Conservation (phyloP, 2,329 filamentous ascomycete genomes). For the Fusarium duplospermum region DNA sequence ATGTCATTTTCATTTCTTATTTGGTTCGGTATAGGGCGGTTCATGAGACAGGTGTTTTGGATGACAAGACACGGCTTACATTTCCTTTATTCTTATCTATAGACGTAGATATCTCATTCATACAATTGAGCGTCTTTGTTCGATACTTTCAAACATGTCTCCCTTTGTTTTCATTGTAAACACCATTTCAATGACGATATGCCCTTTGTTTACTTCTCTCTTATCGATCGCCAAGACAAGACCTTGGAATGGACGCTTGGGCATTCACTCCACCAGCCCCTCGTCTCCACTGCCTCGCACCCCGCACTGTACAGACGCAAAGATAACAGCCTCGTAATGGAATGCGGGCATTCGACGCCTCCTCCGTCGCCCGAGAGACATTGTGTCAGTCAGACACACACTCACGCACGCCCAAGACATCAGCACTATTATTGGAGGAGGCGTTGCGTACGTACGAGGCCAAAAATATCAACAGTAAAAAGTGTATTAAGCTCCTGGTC, state of each 20-base stretch:
- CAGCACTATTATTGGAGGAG: background rate
- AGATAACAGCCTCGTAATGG: background rate
- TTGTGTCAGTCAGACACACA: background rate
- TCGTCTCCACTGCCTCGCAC: background rate
- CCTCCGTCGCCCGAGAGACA: background rate
- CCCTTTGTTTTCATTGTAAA: background rate
- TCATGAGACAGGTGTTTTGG: conserved; percentile 2
- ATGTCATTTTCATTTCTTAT: background rate
- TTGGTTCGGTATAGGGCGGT: background rate
- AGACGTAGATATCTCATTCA: conserved; percentile 2
- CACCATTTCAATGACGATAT: background rate
- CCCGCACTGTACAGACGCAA: background rate
- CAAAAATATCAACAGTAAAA: conserved; percentile 15
- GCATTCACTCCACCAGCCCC: background rate
- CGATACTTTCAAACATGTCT: background rate
- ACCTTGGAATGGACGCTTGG: background rate
- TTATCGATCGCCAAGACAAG: background rate
- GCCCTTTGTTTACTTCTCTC: background rate
- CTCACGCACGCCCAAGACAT: background rate
- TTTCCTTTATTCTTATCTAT: background rate
- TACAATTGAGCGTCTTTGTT: conserved; percentile 1
- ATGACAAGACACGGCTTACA: background rate
- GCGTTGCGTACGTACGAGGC: background rate
- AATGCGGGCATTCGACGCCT: background rate
- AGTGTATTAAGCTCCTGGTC: conserved; percentile 34